Conservation (phyloP, 257 asterid genomes). For the Plantago ovata region DNA sequence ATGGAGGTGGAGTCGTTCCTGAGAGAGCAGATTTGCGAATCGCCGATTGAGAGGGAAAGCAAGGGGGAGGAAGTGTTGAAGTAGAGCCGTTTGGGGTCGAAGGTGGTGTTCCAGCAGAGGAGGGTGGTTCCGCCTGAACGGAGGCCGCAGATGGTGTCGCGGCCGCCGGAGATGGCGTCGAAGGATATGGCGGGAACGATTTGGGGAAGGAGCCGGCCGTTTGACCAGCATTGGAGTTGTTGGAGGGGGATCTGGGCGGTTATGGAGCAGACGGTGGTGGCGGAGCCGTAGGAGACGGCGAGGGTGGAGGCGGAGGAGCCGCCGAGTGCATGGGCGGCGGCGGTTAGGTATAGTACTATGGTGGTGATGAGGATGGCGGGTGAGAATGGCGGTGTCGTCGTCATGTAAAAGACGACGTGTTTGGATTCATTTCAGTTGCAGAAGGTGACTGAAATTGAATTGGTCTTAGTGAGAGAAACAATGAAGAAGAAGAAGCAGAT, state of each 20-base stretch:
- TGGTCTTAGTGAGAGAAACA: not conserved
- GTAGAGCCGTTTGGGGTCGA: conserved; percentile 50
- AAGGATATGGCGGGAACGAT: conserved; percentile 48
- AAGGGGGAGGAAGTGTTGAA: conserved; percentile 33
- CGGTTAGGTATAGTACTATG: conserved; percentile 13
- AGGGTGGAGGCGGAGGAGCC: conserved; percentile 66
- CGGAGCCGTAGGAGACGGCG: conserved; percentile 61
- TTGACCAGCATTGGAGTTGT: conserved; percentile 64
- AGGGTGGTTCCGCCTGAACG: conserved; percentile 67
- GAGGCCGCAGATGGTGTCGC: conserved; percentile 52
- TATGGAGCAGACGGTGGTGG: conserved; percentile 58
- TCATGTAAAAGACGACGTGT: conserved; percentile 38
- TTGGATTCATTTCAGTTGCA: conserved; percentile 40
- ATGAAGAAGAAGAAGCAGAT: conserved; percentile 9
- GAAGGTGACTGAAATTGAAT: conserved; percentile 19
- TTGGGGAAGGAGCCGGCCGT: conserved; percentile 29
- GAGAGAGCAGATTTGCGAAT: conserved; percentile 57
- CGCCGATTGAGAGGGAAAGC: conserved; percentile 50
- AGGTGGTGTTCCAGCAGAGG: conserved; percentile 58
- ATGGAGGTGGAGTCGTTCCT: conserved; percentile 32
- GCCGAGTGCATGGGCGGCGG: conserved; percentile 52
- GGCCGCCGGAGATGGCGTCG: conserved; percentile 72
- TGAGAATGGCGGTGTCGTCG: conserved; percentile 28
- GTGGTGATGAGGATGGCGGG: conserved; percentile 27
- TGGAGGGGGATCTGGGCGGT: conserved; percentile 49